Evolutionary conservation across 2,329 filamentous ascomycete genomes (phyloP), one percentile per base, ranked within the genome.

Genomic region (Arthrobotrys musiformis): DNA sequence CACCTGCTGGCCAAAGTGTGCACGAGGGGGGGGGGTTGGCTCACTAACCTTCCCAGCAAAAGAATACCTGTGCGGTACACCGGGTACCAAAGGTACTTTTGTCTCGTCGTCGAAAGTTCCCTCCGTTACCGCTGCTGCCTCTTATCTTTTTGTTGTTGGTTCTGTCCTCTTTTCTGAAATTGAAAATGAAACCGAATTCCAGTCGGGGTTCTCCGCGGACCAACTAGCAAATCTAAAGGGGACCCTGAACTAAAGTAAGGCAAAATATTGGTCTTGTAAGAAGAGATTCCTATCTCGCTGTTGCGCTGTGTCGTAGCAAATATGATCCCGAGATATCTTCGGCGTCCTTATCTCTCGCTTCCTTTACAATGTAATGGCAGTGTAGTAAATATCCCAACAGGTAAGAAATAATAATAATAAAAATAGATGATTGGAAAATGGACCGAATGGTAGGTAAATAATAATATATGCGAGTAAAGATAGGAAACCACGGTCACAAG

Each of bases 31-130:
- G 60, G n/a, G n/a, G n/a, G n/a, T n/a, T n/a, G n/a, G n/a, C n/a
- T 56, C 22, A 72, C 68, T 66, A 15, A 73, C 60, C n/a, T n/a
- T n/a, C n/a, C n/a, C 60, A 52, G 46, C 8, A 63, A 72, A 63
- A 72, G 37, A 48, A 56, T 48, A 58, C 35, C 42, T 33, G 35
- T 22, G 9, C 22, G 58, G 58, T 46, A 62, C 64, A 37, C 17
- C 40, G 3, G 63, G 50, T 60, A 69, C 68, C 60, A 46, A 6
- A 15, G 48, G 48, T 72, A 64, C 60, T 48, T 64, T 28, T n/a
- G n/a, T n/a, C n/a, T n/a, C n/a, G 2, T n/a, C 3, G n/a, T n/a
- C n/a, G 35, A 40, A 40, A 15, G n/a, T n/a, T 48, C 46, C 42
- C 68, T 70, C 66, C 54, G 50, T 60, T 68, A 68, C 63, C 64